Conservation (phyloP, 2,329 filamentous ascomycete genomes). For the Plectosphaerella plurivora region DNA sequence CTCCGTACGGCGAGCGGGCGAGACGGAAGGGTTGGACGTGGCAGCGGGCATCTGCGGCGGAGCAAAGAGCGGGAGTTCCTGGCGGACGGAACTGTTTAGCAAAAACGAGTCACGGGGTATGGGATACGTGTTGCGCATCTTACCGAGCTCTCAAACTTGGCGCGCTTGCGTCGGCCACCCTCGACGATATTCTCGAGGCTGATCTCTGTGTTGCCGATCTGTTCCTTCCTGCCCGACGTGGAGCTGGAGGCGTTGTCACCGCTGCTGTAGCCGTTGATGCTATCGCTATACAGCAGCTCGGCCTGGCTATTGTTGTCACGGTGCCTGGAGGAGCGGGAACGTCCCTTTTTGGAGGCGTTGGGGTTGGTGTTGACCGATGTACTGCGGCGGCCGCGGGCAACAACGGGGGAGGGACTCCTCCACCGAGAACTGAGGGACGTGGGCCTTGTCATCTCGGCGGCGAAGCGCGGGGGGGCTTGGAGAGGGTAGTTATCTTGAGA, state of each 20-base stretch:
- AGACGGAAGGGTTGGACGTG: conserved; percentile 96
- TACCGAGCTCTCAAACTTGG: conserved; percentile 96
- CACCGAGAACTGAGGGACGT: conserved; percentile 66
- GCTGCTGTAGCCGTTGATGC: conserved; percentile 74
- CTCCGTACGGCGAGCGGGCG: conserved; percentile 78
- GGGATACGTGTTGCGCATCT: conserved; percentile 35
- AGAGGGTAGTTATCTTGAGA: conserved; percentile 48
- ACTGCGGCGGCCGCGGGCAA: conserved; percentile 69
- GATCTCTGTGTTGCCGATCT: conserved; percentile 91
- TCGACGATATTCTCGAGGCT: conserved; percentile 98
- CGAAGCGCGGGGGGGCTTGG: conserved; percentile 45
- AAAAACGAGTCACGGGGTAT: background rate
- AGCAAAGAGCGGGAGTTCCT: conserved; percentile 95
- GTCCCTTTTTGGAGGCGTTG: conserved; percentile 55
- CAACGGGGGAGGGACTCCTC: conserved; percentile 73
- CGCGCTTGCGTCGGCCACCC: conserved; percentile 88
- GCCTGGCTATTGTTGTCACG: conserved; percentile 47
- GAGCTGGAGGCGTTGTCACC: conserved; percentile 78
- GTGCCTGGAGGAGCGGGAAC: conserved; percentile 67
- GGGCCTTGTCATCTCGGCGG: conserved; percentile 61
- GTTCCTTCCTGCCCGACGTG: conserved; percentile 76
- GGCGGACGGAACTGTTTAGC: conserved; percentile 4
- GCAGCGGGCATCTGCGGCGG: conserved; percentile 90
- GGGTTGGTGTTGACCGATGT: conserved; percentile 59
- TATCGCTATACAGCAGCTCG: conserved; percentile 60